Base-by-base conservation (phyloP, 495 filamentous ascomycete species). In the Penicillium subrubescens region DNA sequence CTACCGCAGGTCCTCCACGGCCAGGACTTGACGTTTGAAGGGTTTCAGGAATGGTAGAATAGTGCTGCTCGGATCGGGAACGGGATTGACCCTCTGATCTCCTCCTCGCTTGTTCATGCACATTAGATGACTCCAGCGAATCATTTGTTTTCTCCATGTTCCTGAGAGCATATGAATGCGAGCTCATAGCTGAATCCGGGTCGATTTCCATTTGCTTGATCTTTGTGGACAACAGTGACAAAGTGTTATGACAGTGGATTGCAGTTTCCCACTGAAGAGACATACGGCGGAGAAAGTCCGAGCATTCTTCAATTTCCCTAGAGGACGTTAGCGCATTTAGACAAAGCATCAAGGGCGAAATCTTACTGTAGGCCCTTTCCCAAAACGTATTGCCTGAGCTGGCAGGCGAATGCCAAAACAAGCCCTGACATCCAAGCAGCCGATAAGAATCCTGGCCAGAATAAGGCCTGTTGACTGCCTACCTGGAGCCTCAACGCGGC, bases 391-490 rank as follows among this genome's bases (percentile, higher is more conserved):
- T 81, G 78, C 2, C 71, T 71, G 10, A 81, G 55, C 48, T 79
- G 78, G 44, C 78, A 81, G 29, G 78, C 77, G 60, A 79, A 79
- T 14, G 78, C 78, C 51, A 81, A 64, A 0, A 81, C 72, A 6
- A 81, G 61, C 12, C 77, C 78, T 0, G 77, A 73, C 78, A 81
- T 81, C 70, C 76, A 81, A 0, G 78, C 77, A 1, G 78, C 78
- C 2, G 75, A 78, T 1, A 81, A 54, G 31, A 79, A 77, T 0
- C 77, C 77, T 0, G 78, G 78, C 78, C 78, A 79, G 63, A 81
- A 81, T 2, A 81, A 53, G n/a, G 74, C 64, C 52, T 81, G 75
- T 3, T 54, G 57, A 23, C 65, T 64, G 39, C 71, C 63, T n/a
- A 70, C 64, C 52, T 81, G 78, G 0, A 64, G 54, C 27, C 67